Base-by-base conservation (phyloP, 1,284 basidiomycete genomes). In the Moesziomyces sp. region DNA sequence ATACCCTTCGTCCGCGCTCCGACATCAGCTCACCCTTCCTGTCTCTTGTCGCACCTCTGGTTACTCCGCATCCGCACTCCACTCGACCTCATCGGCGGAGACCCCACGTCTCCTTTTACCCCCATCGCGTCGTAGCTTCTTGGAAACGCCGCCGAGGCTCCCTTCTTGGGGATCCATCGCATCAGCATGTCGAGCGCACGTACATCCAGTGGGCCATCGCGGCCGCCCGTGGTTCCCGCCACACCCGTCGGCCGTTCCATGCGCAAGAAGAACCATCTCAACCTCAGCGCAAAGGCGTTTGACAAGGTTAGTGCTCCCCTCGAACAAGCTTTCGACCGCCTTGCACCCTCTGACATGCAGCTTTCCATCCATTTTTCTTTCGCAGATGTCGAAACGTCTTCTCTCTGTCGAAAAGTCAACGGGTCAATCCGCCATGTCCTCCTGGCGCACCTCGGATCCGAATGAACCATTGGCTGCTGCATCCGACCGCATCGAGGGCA, bases 221-320 rank as follows among this genome's bases (percentile, higher is more conserved):
- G 70, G 53, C 70, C 70, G 44, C 59, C 70, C 7, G 61, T 68
- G 24, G 72, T 75, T 3, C 63, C 72, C 16, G 67, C 67, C 19
- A 75, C 72, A 3, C 72, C 72, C 26, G 57, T 63, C 16, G 70
- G 70, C n/a, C 48, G 72, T 2, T 75, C 72, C 3, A 70, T 67
- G 53, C 62, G 67, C 44, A 75, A 70, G 47, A 68, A 59, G 56
- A 75, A 71, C 13, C 67, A 75, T 47, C 63, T 75, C 45, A 76
- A 74, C 40, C 70, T 79, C 23, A 79, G 77, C 45, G 76, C 75
- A 18, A 79, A 77, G 58, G 72, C 76, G 28, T 79, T 77, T 43
- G 77, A 79, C 28, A 78, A 78, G 63, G 68, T 71, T 21, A 40
- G 64, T 47, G 11, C n/a, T 9, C 11, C 35, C n/a, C 9, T n/a